phyloP scores from a whole-genome alignment of 192 early-diverging fungal species.

The Gonapodya prolifera region DNA sequence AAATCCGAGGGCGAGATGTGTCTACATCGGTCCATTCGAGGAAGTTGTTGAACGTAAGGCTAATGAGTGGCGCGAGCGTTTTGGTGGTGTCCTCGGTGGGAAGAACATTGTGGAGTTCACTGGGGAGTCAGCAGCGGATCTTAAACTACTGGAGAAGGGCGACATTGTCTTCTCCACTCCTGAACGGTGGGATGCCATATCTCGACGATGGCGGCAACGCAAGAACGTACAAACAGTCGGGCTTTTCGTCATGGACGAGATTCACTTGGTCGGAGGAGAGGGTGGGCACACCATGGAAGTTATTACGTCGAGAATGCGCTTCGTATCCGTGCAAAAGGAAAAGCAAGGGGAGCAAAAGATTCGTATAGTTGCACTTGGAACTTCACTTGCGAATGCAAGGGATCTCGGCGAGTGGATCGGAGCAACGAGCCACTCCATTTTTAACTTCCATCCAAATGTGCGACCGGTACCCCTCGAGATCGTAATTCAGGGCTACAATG shows the following conservation, averaged over 20 bases:
- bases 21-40: slow-evolving; percentile 87
- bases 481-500: slow-evolving; percentile 81
- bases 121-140: slow-evolving; percentile 78
- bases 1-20: slow-evolving; percentile 46
- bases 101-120: slow-evolving; percentile 80
- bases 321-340: slow-evolving; percentile 51
- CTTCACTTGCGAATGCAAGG: slow-evolving; percentile 90
- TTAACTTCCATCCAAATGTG: slow-evolving; percentile 91
- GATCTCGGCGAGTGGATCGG: slow-evolving; percentile 98
- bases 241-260: slow-evolving; percentile 83
- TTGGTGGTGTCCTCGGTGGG: slow-evolving; percentile 67
- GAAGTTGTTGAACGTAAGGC: slow-evolving; percentile 64
- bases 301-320: slow-evolving; percentile 86
- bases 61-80: slow-evolving; percentile 70
- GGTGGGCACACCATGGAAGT: slow-evolving; percentile 85
- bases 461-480: slow-evolving; percentile 91
- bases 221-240: slow-evolving; percentile 82
- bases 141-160: slow-evolving; percentile 80
- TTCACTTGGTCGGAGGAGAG: slow-evolving; percentile 87
- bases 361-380: slow-evolving; percentile 83
- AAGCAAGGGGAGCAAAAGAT: slow-evolving; percentile 51
- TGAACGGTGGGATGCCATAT: slow-evolving; percentile 85
- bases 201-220: slow-evolving; percentile 88
- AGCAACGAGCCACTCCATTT: slow-evolving; percentile 56
- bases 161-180: slow-evolving; percentile 87